A percentile compares a stretch with the other conserved stretches of the same genome.
Conservation (phyloP, 192 early-diverging fungal species). For the Coemansia sp. region DNA sequence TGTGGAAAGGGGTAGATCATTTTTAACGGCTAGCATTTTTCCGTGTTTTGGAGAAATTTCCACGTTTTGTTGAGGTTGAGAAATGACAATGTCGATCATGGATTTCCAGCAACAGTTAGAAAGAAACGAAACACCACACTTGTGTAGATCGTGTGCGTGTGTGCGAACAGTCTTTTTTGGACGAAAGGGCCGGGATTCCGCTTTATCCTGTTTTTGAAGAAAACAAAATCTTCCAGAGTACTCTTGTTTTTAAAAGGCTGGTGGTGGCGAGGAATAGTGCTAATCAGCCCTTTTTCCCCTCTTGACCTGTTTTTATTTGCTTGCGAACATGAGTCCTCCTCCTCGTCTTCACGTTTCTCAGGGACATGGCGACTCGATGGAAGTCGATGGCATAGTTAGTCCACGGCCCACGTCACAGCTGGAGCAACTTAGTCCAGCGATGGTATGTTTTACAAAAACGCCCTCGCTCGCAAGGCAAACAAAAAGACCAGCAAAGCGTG, state of each 20-base stretch:
- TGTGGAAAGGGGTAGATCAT: not conserved
- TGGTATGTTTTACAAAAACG: not conserved
- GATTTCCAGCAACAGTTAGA: not conserved
- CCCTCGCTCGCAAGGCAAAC: not conserved
- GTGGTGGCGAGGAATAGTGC: not conserved
- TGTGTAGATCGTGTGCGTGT: not conserved
- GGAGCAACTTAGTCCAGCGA: not conserved
- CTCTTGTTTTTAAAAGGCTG: not conserved
- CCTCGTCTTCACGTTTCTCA: not conserved
- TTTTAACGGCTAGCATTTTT: not conserved
- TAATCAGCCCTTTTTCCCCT: not conserved
- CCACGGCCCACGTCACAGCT: not conserved
- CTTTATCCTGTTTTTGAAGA: not conserved
- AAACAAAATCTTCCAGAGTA: not conserved
- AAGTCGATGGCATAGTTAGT: not conserved
- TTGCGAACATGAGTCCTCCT: not conserved
- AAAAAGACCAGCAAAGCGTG: not conserved
- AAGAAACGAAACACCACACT: no score
- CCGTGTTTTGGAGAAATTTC: conserved; percentile 4
- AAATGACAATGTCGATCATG: not conserved
- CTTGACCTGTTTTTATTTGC: not conserved
- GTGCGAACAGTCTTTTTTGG: not conserved
- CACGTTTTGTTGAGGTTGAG: not conserved
- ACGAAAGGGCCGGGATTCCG: not conserved
- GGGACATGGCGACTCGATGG: not conserved